A percentile compares a stretch with the other conserved stretches of the same genome.
Evolutionary conservation across 2,329 filamentous ascomycete genomes (phyloP).

Genomic region (Trichoderma oligosporum): DNA sequence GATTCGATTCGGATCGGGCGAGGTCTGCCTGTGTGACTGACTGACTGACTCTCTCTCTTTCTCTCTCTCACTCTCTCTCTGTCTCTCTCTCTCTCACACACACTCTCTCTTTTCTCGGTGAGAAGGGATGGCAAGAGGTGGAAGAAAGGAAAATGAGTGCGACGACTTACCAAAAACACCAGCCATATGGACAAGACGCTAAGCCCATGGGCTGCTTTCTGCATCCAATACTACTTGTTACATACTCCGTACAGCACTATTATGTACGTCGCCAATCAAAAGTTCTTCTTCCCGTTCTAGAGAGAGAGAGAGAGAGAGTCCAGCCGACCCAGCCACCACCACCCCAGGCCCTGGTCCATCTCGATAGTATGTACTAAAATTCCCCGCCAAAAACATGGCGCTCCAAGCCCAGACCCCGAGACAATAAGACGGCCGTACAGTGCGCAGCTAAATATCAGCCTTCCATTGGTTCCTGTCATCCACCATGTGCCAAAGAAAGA

Average conservation of each 20-base stretch:
- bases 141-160: constrained; percentile 4
- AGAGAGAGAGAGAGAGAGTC: too few species aligned
- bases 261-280: constrained; percentile 12
- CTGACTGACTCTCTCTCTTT: too few species aligned
- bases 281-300: background rate
- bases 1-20: constrained; percentile 10
- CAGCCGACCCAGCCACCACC: constrained; percentile 8
- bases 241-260: background rate
- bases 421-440: constrained; percentile 15
- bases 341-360: constrained; percentile 3
- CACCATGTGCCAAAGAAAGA: constrained; percentile 17
- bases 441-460: background rate
- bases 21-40: constrained; percentile 4
- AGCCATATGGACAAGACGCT: constrained; percentile 11
- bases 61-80: constrained; percentile 4
- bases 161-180: constrained; percentile 3
- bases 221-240: background rate
- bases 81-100: background rate
- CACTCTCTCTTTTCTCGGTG: background rate
- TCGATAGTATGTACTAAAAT: background rate
- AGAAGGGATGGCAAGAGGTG: constrained; percentile 8
- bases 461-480: constrained; percentile 16
- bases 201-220: constrained; percentile 19
- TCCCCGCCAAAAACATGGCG: constrained; percentile 16
- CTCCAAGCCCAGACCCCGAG: constrained; percentile 15